A percentile compares a stretch with the other conserved stretches of the same genome.
These are phyloP conservation scores for Whalleya microplaca DNA, from an alignment of 2,329 filamentous ascomycete species.

Conservation along the genomic window DNA sequence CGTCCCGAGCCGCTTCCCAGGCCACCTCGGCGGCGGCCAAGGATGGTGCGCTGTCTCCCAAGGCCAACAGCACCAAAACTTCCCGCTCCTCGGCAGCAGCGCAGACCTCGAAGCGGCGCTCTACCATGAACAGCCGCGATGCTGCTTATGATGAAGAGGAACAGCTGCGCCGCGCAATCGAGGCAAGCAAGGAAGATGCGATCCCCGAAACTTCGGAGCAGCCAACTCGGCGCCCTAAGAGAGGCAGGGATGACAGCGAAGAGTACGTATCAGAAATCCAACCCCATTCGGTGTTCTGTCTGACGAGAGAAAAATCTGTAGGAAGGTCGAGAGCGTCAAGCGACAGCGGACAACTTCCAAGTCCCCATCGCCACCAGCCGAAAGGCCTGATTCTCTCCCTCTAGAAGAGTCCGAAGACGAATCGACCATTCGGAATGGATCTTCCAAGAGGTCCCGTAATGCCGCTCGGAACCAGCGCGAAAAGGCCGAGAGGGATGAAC, in stretches of 20 bases:
- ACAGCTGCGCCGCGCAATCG: constrained; percentile 83
- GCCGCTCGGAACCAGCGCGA: constrained; percentile 63
- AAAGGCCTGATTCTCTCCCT: constrained; percentile 50
- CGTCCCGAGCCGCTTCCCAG: constrained; percentile 60
- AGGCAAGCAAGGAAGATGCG: constrained; percentile 88
- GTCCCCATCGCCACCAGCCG: constrained; percentile 64
- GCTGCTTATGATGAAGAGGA: constrained; percentile 96
- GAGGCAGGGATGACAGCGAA: constrained; percentile 88
- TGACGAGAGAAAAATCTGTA: constrained; percentile 42
- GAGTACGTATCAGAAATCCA: constrained; percentile 66
- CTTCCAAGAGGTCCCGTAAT: constrained; percentile 63
- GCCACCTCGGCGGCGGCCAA: constrained; percentile 69
- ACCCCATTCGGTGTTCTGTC: constrained; percentile 20
- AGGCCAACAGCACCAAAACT: constrained; percentile 58
- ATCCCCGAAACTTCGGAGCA: constrained; percentile 56
- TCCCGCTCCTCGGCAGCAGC: constrained; percentile 53
- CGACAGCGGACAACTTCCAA: constrained; percentile 82
- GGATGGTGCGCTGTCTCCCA: constrained; percentile 59
- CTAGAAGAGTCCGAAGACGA: constrained; percentile 73
- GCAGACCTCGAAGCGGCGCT: constrained; percentile 78
- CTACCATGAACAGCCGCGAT: constrained; percentile 96
- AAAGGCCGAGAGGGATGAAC: constrained; percentile 71
- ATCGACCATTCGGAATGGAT: constrained; percentile 63
- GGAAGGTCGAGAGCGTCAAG: constrained; percentile 73
- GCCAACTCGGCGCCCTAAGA: constrained; percentile 71